Evolutionary conservation across 2,329 filamentous ascomycete genomes (phyloP), one percentile per base, ranked within the genome.

Genomic region (Cladosporium sp.): DNA sequence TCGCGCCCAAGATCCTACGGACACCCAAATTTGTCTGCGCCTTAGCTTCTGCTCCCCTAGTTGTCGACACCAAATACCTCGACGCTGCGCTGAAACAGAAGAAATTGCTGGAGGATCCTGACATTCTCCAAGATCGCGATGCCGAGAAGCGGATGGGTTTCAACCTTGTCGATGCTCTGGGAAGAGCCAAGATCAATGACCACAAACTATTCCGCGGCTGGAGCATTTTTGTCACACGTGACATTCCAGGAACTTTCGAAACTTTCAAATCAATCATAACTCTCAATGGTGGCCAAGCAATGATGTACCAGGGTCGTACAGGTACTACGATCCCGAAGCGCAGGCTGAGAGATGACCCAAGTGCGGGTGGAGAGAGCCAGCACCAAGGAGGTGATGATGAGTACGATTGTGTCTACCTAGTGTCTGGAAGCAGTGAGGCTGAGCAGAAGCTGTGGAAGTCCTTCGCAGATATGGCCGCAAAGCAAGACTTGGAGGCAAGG

Each of bases 11-110:
- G 50, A 88, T 98, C 67, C 87, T 97, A 37, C 90, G 95, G 44
- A 99, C 95, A 0, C 88, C 92, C 76, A 99, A 99, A 75, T 99
- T 99, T 75, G 88, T 98, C 59, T 90, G 89, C 67, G 92, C 93
- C 14, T 81, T 99, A 31, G 93, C 95, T 21, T 88, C 88, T 66
- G 93, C 91, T 0, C 92, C 93, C 0, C 84, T 86, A 1, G 86
- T 98, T 52, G 85, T 98, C 63, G 88, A 88, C 55, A 90, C 89
- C 0, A 84, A 86, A 10, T 99, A 92, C 77, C 86, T 99, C 65
- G 91, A 94, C 65, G 83, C 86, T 28, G 92, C 90, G 56, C 82
- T 98, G 12, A 87, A 91, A 55, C 82, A 87, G 35, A 87, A 90
- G 68, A 83, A 88, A 72, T 68, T 75, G 6, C 82, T 89, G 0